phyloP scores from a whole-genome alignment of 345 rosid species.

The Lepidium didymum region DNA sequence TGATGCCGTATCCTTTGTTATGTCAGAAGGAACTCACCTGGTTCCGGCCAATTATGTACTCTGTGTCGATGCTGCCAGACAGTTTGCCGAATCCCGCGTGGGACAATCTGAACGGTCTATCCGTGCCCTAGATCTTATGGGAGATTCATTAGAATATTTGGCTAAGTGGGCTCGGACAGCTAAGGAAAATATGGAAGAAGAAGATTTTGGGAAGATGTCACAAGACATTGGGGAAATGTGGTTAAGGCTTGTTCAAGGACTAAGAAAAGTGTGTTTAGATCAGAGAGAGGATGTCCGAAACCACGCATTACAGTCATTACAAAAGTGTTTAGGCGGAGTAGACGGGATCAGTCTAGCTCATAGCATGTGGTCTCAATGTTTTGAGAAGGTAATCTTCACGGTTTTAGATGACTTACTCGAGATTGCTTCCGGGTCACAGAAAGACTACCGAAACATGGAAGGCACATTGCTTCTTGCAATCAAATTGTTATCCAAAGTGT shows the following conservation, averaged over 20 bases:
- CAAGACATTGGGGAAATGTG: conserved; percentile 95
- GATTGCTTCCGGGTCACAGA: conserved; percentile 86
- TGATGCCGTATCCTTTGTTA: conserved; percentile 69
- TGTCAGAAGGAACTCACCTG: conserved; percentile 80
- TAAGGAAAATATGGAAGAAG: conserved; percentile 69
- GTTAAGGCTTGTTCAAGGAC: conserved; percentile 90
- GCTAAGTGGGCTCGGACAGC: conserved; percentile 68
- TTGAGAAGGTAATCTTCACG: conserved; percentile 83
- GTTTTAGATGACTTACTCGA: conserved; percentile 93
- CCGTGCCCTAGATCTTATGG: conserved; percentile 82
- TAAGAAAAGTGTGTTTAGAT: conserved; percentile 97
- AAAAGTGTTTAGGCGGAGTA: conserved; percentile 77
- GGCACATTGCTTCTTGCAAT: conserved; percentile 69
- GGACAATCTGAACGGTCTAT: conserved; percentile 92
- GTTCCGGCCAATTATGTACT: conserved; percentile 77
- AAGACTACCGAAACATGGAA: conserved; percentile 95
- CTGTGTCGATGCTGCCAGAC: conserved; percentile 83
- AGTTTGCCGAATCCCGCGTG: conserved; percentile 96
- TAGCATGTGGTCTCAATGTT: conserved; percentile 80
- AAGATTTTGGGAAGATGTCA: conserved; percentile 58
- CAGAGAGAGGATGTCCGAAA: conserved; percentile 96
- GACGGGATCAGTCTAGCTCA: conserved; percentile 63
- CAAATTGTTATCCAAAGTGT: conserved; percentile 74
- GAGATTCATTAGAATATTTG: conserved; percentile 71
- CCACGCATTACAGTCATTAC: conserved; percentile 79